Evolutionary conservation across 768 basidiomycete species (phyloP).

Genomic region (Rhodosporidiobolus odoratus): DNA sequence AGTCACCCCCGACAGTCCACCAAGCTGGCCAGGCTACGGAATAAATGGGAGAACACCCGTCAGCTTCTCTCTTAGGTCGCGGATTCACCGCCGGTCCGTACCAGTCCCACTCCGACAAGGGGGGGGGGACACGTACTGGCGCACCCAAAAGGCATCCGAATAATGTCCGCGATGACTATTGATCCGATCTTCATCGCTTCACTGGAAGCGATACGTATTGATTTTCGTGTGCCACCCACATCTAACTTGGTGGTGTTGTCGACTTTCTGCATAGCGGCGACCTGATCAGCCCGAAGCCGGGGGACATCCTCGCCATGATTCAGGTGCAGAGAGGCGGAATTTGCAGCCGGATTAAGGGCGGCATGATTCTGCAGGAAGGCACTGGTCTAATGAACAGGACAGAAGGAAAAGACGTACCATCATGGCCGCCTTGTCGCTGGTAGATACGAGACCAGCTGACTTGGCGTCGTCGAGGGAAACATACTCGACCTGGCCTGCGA

Average conservation of each 20-base stretch:
- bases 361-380: too few relatives aligned
- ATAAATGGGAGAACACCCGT: neutral
- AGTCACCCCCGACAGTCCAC: neutral
- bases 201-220: conserved; percentile 19
- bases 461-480: conserved; percentile 2
- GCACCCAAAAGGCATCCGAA: conserved; percentile 23
- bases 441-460: conserved; percentile 17
- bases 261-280: conserved; percentile 5
- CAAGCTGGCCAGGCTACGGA: conserved; percentile 21
- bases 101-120: too few relatives aligned
- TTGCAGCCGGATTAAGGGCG: neutral
- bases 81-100: too few relatives aligned
- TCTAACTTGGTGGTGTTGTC: conserved; percentile 29
- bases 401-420: conserved; percentile 14
- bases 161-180: conserved; percentile 24
- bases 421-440: neutral
- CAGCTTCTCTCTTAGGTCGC: neutral
- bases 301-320: too few relatives aligned
- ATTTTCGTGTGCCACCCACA: conserved; percentile 5
- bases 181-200: conserved; percentile 10
- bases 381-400: too few relatives aligned
- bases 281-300: too few relatives aligned
- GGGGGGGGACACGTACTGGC: neutral
- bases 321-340: too few relatives aligned
- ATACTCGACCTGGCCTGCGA: conserved; percentile 20